Base-by-base conservation (phyloP, 768 basidiomycete species). In the Russula sp. region DNA sequence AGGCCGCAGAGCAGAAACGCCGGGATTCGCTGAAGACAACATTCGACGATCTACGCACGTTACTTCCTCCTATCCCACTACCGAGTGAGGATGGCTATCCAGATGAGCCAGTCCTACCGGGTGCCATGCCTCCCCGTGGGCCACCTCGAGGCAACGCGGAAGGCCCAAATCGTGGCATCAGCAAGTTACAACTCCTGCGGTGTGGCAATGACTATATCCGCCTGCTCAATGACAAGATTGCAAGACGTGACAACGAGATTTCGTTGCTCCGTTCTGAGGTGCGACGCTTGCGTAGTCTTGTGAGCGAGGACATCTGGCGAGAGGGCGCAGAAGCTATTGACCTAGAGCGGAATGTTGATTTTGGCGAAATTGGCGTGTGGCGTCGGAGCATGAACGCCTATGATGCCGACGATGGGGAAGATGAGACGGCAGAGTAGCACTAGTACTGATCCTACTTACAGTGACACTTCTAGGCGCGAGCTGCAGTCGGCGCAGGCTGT, bases 1-100 rank as follows among this genome's bases (percentile, higher is more conserved):
- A 98, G 74, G 90, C 87, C 13, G 97, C 97, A 6, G 97, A 99
- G 74, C 97, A 99, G 73, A 94, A 95, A 71, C 88, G 97, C 48
- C 86, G 97, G 9, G 96, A 99, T 74, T 94, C 92, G 47, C 83
- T 98, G 62, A 99, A 98, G 76, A 86, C 89, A 16, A 93, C 94
- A 5, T 98, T 88, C 69, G 90, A 93, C 67, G 90, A 92, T 57
- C 78, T 93, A 11, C 87, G 91, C 16, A 72, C 77, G 18, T 78
- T 98, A 16, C 80, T 99, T 0, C 97, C 97, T 1, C 90, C 92
- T 7, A 90, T 97, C 67, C 88, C 92, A 10, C 78, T 92, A 1
- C 86, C 91, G 2, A 83, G 85, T 0, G 88, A 92, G 65, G 84
- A 85, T 0, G 83, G 83, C 63, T 83, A 77, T 59, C 82, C 82